These are phyloP conservation scores for Scenedesmus sp. DNA, from an alignment of 163 green algal genomes.

Conservation along the genomic window DNA sequence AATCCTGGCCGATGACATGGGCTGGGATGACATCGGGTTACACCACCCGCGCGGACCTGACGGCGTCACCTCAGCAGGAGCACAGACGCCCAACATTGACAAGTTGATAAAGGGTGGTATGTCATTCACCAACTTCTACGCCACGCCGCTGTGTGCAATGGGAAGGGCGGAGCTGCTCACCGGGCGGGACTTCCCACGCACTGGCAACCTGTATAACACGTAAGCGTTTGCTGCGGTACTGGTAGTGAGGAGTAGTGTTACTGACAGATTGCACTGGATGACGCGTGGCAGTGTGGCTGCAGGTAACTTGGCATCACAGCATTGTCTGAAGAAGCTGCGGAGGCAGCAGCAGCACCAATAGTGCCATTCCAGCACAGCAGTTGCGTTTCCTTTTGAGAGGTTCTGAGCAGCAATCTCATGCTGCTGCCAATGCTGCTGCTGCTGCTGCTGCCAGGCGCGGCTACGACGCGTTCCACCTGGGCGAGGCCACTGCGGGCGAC, in stretches of 20 bases:
- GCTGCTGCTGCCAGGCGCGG: not conserved
- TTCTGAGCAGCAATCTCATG: no score
- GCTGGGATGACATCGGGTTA: conserved; percentile 23
- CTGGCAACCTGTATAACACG: not conserved
- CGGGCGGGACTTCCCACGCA: not conserved
- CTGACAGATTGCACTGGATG: no score
- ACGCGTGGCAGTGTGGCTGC: no score
- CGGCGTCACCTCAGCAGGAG: not conserved
- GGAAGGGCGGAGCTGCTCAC: conserved; percentile 7
- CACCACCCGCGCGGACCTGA: not conserved
- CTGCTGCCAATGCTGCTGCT: no score
- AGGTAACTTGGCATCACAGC: no score
- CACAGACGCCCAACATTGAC: conserved; percentile 25
- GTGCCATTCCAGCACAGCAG: no score
- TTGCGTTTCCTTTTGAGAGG: no score
- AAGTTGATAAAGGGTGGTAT: not conserved
- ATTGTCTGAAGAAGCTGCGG: no score
- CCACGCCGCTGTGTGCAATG: not conserved
- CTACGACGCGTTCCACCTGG: not conserved
- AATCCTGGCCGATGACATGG: conserved; percentile 25
- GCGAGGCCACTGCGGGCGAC: not conserved
- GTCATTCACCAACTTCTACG: not conserved
- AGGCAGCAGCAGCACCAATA: no score
- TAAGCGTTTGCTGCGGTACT: not conserved
- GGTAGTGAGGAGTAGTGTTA: no score